Evolutionary conservation across 2,329 filamentous ascomycete genomes (phyloP), one percentile per base, ranked within the genome.

Genomic region (Phoma herbarum): DNA sequence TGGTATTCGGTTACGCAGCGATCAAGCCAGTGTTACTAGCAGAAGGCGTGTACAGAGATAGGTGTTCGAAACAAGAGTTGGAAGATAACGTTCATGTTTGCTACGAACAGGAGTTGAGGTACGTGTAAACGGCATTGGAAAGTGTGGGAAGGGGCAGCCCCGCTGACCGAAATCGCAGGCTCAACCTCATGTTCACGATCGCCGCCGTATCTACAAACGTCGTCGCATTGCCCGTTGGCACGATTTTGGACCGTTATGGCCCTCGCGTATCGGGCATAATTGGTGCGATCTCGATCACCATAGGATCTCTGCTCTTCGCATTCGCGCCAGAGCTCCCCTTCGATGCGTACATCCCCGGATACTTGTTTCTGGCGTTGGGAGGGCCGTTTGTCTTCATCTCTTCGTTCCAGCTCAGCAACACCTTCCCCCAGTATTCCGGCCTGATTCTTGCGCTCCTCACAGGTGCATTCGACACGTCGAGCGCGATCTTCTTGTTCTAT

Each of bases 151-250:
- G 23, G 9, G 4, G n/a, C 25, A 31, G 51, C 56, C 41, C 22
- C 7, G 42, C 59, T 67, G 45, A 67, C 37, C 26, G 35, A 33
- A 39, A 84, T 46, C 83, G 86, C 86, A 83, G 82, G 59, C 84
- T 97, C 56, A 97, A 97, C 75, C 81, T 97, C 65, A 96, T 96
- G 91, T 97, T 97, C 81, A 96, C 92, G 6, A 85, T 93, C 39
- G 93, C 93, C 12, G 93, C 92, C 14, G 92, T 96, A 10, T 90
- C 86, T 7, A 96, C 93, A 37, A 97, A 97, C 70, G 90, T 96
- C 12, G 91, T 88, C 39, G 93, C 93, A 12, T 83, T 97, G 7
- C 91, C 93, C 2, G 88, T 96, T 11, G 93, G 93, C 44, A 91
- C 91, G 2, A 89, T 96, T 43, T 85, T 97, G 22, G 93, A 97